These are phyloP conservation scores for Forsythia suspensa DNA, from an alignment of 257 asterid species.

Conservation along the genomic window DNA sequence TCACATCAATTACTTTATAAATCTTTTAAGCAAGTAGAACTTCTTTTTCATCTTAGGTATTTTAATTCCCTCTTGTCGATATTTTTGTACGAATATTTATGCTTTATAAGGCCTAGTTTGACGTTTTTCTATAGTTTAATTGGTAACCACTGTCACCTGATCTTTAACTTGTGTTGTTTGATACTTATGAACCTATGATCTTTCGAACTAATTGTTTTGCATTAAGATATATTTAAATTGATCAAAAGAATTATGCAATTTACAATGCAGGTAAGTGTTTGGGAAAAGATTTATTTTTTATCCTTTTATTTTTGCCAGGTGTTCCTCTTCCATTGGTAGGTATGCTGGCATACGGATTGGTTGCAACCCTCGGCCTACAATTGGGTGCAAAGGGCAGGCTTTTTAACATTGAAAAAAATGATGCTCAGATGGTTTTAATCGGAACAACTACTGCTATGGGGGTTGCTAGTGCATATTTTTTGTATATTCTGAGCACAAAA, in stretches of 20 bases:
- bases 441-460: slow-evolving; percentile 88
- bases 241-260: slow-evolving; percentile 7
- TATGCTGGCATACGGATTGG: slow-evolving; percentile 87
- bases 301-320: slow-evolving; percentile 53
- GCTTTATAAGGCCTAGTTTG: background rate
- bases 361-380: slow-evolving; percentile 61
- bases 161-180: background rate
- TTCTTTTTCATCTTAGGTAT: background rate
- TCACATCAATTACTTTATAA: background rate
- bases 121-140: slow-evolving; percentile 8
- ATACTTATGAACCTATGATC: background rate
- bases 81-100: background rate
- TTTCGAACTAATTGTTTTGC: background rate
- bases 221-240: slow-evolving; percentile 12
- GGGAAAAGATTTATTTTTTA: slow-evolving; percentile 20
- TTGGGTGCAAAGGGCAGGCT: slow-evolving; percentile 46
- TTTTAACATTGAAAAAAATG: slow-evolving; percentile 44
- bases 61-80: background rate
- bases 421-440: slow-evolving; percentile 55
- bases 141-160: background rate
- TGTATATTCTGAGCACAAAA: slow-evolving; percentile 74
- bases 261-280: slow-evolving; percentile 16
- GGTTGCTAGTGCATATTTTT: slow-evolving; percentile 85
- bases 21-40: background rate
- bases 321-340: slow-evolving; percentile 90